Base-by-base conservation (phyloP, 768 basidiomycete genomes). In the Tricholoma sp. region DNA sequence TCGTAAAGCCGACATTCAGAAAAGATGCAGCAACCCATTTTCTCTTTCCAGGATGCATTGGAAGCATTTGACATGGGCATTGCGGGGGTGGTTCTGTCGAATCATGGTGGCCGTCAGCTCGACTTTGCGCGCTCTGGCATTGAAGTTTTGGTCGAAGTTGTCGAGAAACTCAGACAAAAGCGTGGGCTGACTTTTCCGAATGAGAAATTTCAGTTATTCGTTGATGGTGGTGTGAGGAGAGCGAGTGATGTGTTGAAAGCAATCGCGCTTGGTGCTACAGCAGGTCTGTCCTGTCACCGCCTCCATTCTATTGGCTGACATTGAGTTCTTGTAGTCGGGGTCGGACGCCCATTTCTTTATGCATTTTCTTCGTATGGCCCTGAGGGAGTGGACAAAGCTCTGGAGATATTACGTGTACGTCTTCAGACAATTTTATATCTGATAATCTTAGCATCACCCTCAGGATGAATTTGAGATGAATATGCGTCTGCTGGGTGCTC, bases 381-480 rank as follows among this genome's bases (percentile, higher is more conserved):
- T 49, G 91, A 91, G 22, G 96, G 96, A 8, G 88, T 96, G 22
- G 86, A 91, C 54, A 84, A 81, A 61, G 91, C 91, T 0, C 66
- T 97, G 54, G 81, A 90, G 63, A 91, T 96, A 52, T 70, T 95
- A 47, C 79, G 80, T 61, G 91, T 88, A 64, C 56, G 81, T 29
- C 3, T n/a, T 21, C 35, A 18, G 49, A 18, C 27, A 32, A 14
- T 54, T 47, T 24, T 31, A 5, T 1, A 54, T 31, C 18, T 19
- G 19, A 39, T 8, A n/a, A 12, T 50, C 24, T 37, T 19, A 19
- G 59, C 8, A 22, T 27, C 29, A 9, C 5, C 4, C 14, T 6
- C 66, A 98, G 93, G 92, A 95, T 63, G 96, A 99, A 71, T 93
- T 99, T 64, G 92, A 95, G 76, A 98, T 98, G 96, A 94, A 96